Conservation (phyloP, 352 stramenopile species). For the Phytophthora crassamura region DNA sequence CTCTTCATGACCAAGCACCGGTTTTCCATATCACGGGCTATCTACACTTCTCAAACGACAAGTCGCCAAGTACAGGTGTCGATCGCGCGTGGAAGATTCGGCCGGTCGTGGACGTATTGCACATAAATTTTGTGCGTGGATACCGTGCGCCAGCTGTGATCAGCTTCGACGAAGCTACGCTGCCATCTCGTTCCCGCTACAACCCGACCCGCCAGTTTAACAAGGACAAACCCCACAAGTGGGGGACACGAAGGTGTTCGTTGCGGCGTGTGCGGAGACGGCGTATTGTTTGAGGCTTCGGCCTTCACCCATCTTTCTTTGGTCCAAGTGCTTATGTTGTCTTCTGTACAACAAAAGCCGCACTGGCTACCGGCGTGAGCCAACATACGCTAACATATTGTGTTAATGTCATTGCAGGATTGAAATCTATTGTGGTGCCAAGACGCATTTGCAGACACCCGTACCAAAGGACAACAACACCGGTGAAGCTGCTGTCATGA, state of each 20-base stretch:
- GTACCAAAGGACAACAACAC: slow-evolving; percentile 12
- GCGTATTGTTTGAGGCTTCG: not conserved
- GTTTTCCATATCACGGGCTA: slow-evolving; percentile 9
- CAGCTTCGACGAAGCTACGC: slow-evolving; percentile 5
- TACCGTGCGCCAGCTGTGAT: slow-evolving; percentile 1
- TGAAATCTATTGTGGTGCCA: slow-evolving; percentile 18
- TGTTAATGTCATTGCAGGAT: slow-evolving; percentile 4
- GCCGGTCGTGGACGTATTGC: slow-evolving; percentile 3
- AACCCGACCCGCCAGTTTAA: no score
- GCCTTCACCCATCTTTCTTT: not conserved
- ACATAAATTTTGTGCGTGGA: slow-evolving; percentile 4
- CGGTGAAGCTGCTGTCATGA: slow-evolving; percentile 10
- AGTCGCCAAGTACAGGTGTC: not conserved
- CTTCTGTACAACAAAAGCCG: not conserved
- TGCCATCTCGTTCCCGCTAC: not conserved
- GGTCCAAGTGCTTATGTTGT: slow-evolving; percentile 1
- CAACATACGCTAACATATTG: slow-evolving; percentile 5
- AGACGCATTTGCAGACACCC: slow-evolving; percentile 7
- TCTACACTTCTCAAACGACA: slow-evolving; percentile 18
- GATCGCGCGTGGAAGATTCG: slow-evolving; percentile 15
- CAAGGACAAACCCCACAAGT: slow-evolving; percentile 11
- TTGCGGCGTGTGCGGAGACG: slow-evolving; percentile 8
- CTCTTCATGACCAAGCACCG: not conserved
- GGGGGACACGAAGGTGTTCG: slow-evolving; percentile 17
- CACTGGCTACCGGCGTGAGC: slow-evolving; percentile 1